Evolutionary conservation across 2,329 filamentous ascomycete species (phyloP), one percentile per base, ranked within the genome.

Genomic region (Fusarium papillatum): DNA sequence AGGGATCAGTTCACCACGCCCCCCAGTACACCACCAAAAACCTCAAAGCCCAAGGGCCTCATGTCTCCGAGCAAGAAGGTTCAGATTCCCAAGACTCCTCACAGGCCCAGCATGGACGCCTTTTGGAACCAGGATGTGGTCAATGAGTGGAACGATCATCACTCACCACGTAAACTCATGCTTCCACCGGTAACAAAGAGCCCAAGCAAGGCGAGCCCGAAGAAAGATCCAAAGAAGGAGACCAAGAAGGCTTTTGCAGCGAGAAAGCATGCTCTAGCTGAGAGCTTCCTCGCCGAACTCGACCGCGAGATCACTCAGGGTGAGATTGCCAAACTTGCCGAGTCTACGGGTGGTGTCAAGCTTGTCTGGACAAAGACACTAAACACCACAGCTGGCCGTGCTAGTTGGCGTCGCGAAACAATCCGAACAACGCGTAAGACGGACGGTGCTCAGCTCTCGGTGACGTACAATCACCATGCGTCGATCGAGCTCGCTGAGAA

Each of bases 401-500:
- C 94, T 34, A 93, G 91, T 78, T 95, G 93, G 93, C 91, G 89
- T 76, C 88, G 90, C 26, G 92, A 93, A 79, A 89, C 88, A 16
- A 82, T 88, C 17, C 85, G 84, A 74, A 81, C 81, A 63, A 81
- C 81, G 64, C 81, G 79, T 65, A 63, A 76, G 34, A 64, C 66
- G 2, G 80, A 77, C 24, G 79, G 78, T 19, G 72, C 75, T 14
- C 79, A 79, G 19, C 76, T 79, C 4, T 80, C 75, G 13, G 74
- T 80, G 39, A 81, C 78, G 16, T 81, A 88, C 76, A 84, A 85
- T 22, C 88, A 90, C 76, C 92, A 96, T 82, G 95, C 95, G 13
- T 91, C 88, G 19, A 98, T 98, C 80, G 96, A 98, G 82, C 90
- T 98, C 4, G 95, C 96, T 0, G 92, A 95, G 66, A 98, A 97